Evolutionary conservation across 768 basidiomycete species (phyloP), one percentile per base, ranked within the genome.

Genomic region (Suillus bovinus): DNA sequence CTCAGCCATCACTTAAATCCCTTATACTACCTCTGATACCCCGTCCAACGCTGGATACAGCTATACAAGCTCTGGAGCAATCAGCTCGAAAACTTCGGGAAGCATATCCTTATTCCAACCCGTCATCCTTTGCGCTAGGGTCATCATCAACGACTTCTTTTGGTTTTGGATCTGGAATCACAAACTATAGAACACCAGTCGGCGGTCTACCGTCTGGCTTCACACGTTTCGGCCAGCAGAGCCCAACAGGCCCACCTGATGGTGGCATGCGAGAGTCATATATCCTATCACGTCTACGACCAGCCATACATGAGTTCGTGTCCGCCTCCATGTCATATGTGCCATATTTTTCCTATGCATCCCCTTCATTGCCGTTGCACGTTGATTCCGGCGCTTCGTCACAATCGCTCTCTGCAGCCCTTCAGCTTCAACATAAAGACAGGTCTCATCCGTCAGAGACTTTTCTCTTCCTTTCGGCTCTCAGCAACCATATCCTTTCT

Each of bases 231-330:
- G 68, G 73, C 38, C 76, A 70, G 57, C 71, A 68, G 61, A 67
- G 71, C 29, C 59, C 63, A 54, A 59, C 33, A 38, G 68, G 62
- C 16, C 16, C 47, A 29, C 72, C 70, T 44, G 73, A 74, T n/a
- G 77, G 78, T 54, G 84, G 84, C 41, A 94, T 93, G 90, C 87
- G 93, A 63, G 88, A 92, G 61, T 85, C 87, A 7, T 94, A 94
- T 72, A 82, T 94, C 66, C 75, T 86, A 42, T 90, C 87, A 20
- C 83, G 93, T 60, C 78, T 94, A 20, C 84, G 88, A 54, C 88
- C 89, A 17, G 86, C 89, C 73, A 85, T 93, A 56, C 77, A 81
- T 58, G 92, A 93, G 58, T 94, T 91, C 67, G 86, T 88, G 34
- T 83, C 92, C 3, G 84, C 88, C 34, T 90, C 85, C 72, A 82